These are phyloP conservation scores for Spongospora subterranea DNA, from an alignment of 208 protist genomes.

Conservation along the genomic window DNA sequence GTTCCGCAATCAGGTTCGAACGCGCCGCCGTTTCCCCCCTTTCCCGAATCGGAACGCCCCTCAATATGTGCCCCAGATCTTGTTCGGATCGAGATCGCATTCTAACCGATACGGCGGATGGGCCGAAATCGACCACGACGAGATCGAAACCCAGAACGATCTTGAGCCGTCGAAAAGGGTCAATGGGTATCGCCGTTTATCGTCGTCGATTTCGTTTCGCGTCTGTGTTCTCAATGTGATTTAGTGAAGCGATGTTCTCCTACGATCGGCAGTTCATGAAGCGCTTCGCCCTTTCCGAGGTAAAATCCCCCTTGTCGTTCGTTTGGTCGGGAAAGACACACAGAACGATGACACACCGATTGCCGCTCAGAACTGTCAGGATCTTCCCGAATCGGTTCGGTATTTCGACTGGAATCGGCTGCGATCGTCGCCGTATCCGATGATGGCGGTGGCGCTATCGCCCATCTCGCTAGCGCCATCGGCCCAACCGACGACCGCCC, in stretches of 20 bases:
- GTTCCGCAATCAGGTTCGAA: not conserved
- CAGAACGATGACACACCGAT: not conserved
- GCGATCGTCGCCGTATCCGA: not conserved
- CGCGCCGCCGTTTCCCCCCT: no score
- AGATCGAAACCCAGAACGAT: not conserved
- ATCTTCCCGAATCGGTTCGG: not conserved
- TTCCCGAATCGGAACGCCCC: no score
- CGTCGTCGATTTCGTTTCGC: not conserved
- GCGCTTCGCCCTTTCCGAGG: not conserved
- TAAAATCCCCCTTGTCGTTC: no score
- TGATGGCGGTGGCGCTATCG: no score
- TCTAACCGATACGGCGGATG: not conserved
- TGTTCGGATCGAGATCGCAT: not conserved
- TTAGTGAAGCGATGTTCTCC: not conserved
- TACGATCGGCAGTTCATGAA: constrained; percentile 46
- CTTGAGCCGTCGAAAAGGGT: not conserved
- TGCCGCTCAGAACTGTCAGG: not conserved
- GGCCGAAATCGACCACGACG: not conserved
- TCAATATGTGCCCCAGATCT: no score
- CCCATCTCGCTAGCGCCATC: no score
- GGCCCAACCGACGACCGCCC: no score
- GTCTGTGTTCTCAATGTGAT: not conserved
- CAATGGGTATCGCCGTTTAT: not conserved
- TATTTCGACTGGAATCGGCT: constrained; percentile 16
- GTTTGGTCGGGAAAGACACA: not conserved